Evolutionary conservation across 1,139 yeast genomes (phyloP).

Genomic region (Taphrina confusa): DNA sequence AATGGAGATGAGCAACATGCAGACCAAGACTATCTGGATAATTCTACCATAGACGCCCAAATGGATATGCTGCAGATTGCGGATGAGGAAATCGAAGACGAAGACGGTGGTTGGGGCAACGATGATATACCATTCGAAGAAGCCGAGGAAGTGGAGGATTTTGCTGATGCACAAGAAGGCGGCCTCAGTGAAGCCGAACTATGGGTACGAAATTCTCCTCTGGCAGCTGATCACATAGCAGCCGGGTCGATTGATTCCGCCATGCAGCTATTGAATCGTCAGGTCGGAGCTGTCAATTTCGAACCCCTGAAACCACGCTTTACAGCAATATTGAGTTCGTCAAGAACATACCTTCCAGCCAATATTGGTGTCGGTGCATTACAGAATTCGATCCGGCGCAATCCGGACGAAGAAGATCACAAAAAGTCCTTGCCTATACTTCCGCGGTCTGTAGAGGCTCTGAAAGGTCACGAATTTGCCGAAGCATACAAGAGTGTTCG

Average conservation of each 20-base stretch:
- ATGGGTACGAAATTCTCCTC: constrained; percentile 87
- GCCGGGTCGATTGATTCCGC: constrained; percentile 97
- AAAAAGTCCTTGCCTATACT: constrained; percentile 67
- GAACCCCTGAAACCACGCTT: constrained; percentile 84
- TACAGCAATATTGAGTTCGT: constrained; percentile 76
- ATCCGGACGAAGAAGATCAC: constrained; percentile 51
- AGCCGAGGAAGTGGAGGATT: constrained; percentile 70
- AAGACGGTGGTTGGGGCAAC: constrained; percentile 46
- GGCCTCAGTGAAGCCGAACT: constrained; percentile 63
- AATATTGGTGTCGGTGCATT: constrained; percentile 72
- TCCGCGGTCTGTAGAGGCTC: constrained; percentile 56
- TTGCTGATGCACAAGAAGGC: constrained; percentile 54
- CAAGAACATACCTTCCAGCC: constrained; percentile 74
- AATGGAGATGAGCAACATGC: constrained; percentile 22
- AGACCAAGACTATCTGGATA: constrained; percentile 28
- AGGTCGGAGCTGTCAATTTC: constrained; percentile 79
- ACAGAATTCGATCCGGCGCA: constrained; percentile 69
- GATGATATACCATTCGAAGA: constrained; percentile 59
- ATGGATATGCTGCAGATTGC: constrained; percentile 39
- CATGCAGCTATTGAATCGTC: constrained; percentile 77
- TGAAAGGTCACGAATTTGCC: constrained; percentile 57
- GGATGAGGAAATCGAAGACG: constrained; percentile 43
- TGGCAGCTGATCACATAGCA: constrained; percentile 91
- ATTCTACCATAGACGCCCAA: constrained; percentile 37
- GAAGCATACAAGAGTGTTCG: constrained; percentile 82